Evolutionary conservation across 78 protist genomes (phyloP), one percentile per base, ranked within the genome.

Genomic region (Dictyostelium intermedium): DNA sequence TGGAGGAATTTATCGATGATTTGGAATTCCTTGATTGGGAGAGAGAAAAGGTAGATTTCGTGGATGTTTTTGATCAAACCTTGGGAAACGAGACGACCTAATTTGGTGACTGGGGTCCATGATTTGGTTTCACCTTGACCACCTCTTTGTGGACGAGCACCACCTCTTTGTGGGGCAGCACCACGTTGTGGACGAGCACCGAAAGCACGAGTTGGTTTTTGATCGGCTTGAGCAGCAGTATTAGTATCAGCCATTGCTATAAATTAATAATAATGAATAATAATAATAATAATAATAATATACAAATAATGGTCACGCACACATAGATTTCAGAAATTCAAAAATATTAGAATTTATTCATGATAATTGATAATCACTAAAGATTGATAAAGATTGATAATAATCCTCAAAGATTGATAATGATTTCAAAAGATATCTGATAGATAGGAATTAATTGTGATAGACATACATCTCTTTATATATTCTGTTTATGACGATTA

Each of bases 41-140:
- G 95, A 47, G 99, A 97, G 99, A 96, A 97, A 74, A 98, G 97
- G 98, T 98, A 99, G 98, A 99, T 98, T 85, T 99, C 98, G 97
- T 99, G 99, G 85, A 99, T 69, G 50, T 94, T 47, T 72, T 83
- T 84, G 93, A 99, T 98, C 96, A 98, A 97, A 82, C 98, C 98
- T 3, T 47, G 98, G 83, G 97, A 91, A 41, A 99, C 99, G 34
- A 99, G 99, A 76, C 99, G 98, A 76, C 99, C 99, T 32, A 99
- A 98, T 98, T 99, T 99, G 97, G 99, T 99, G 63, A 97, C 96
- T 77, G 99, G 99, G 3, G 84, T 87, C 99, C 99, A 99, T 39
- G 92, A 97, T 56, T 96, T 94, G 10, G 99, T 84, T 66, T 98
- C 66, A n/a, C 99, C 98, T 47, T 97, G 96, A 41, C 95, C 97